Evolutionary conservation across 306 rosid species (phyloP).

Genomic region (Citrullus colocynthis): DNA sequence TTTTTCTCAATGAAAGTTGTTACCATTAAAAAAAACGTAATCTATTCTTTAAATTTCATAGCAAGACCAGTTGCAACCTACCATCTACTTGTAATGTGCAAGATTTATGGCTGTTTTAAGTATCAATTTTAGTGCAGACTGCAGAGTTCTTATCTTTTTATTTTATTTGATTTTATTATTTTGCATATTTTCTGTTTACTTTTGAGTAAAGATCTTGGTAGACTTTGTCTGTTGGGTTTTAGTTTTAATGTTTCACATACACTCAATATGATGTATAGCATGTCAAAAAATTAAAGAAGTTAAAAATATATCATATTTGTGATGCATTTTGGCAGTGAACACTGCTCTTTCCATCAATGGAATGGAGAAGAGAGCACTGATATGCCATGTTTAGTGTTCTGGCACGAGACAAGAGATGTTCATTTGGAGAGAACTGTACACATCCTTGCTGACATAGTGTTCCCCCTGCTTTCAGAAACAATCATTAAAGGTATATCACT

Average conservation of each 20-base stretch:
- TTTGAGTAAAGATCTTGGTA: not conserved
- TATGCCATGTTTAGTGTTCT: constrained; percentile 61
- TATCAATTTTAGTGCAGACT: not conserved
- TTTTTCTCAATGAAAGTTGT: no score
- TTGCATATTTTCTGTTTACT: not conserved
- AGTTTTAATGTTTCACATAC: not conserved
- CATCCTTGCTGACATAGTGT: constrained; percentile 40
- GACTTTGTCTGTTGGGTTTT: not conserved
- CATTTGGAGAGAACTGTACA: constrained; percentile 29
- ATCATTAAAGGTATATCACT: constrained; percentile 60
- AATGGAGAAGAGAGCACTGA: constrained; percentile 13
- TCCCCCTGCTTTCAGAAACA: constrained; percentile 56
- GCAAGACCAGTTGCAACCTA: not conserved
- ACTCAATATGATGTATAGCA: not conserved
- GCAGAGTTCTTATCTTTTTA: not conserved
- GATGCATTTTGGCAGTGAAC: constrained; percentile 50
- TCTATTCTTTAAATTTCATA: not conserved
- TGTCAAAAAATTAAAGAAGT: not conserved
- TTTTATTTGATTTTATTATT: not conserved
- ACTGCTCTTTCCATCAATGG: constrained; percentile 31
- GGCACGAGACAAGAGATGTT: constrained; percentile 17
- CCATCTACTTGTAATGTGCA: not conserved
- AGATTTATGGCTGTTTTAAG: not conserved
- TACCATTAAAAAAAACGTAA: no score
- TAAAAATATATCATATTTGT: constrained; percentile 6